These are phyloP conservation scores for Plasmodium adleri DNA, from an alignment of 169 alveolate genomes.

Conservation along the genomic window DNA sequence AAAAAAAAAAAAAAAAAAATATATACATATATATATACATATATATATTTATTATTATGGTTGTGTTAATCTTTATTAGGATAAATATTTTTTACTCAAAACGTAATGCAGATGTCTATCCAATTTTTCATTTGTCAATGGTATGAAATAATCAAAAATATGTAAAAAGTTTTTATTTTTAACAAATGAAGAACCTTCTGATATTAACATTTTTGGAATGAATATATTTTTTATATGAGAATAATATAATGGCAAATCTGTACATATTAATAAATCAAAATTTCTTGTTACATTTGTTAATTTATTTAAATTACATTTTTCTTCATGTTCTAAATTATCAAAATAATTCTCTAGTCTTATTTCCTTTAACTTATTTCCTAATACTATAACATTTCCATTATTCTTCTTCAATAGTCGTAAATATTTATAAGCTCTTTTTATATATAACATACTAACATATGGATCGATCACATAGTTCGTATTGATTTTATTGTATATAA, in stretches of 20 bases:
- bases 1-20: neutral
- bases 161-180: conserved; percentile 80
- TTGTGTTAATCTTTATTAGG: neutral
- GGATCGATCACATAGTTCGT: conserved; percentile 84
- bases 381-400: conserved; percentile 78
- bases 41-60: neutral
- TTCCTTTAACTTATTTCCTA: conserved; percentile 80
- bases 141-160: conserved; percentile 84
- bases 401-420: conserved; percentile 78
- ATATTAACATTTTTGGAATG: conserved; percentile 83
- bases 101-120: conserved; percentile 55
- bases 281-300: conserved; percentile 79
- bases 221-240: conserved; percentile 79
- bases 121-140: conserved; percentile 75
- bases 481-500: conserved; percentile 78
- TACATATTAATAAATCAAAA: conserved; percentile 82
- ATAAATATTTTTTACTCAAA: conserved; percentile 53
- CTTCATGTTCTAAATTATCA: conserved; percentile 23
- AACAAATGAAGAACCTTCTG: conserved; percentile 78
- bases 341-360: conserved; percentile 67
- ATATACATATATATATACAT: neutral
- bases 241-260: conserved; percentile 83
- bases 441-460: conserved; percentile 80
- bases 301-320: conserved; percentile 68
- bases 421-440: conserved; percentile 82